Evolutionary conservation across 805 yeast species (phyloP).

Genomic region (Myxozyma monticola): DNA sequence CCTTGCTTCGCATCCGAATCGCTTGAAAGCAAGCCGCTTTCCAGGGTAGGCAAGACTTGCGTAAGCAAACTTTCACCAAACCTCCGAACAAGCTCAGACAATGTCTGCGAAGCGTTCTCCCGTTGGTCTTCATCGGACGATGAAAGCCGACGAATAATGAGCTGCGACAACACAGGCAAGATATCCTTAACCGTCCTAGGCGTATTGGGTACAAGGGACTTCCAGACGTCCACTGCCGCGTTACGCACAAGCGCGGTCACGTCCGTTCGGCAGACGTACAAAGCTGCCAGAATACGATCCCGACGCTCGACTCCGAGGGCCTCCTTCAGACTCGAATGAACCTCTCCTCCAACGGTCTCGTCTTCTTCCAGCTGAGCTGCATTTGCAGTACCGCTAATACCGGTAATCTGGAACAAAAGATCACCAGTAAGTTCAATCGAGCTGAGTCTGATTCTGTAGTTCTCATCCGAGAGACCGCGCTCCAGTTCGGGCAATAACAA

Average conservation of each 20-base stretch:
- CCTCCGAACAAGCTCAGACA: constrained; percentile 92
- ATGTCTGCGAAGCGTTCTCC: constrained; percentile 84
- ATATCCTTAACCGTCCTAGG: constrained; percentile 93
- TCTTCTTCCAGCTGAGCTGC: constrained; percentile 49
- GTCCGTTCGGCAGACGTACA: constrained; percentile 94
- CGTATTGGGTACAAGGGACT: constrained; percentile 91
- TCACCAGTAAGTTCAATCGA: constrained; percentile 97
- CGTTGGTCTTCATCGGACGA: constrained; percentile 77
- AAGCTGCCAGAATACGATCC: constrained; percentile 77
- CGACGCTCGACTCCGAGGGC: constrained; percentile 86
- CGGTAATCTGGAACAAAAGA: constrained; percentile 88
- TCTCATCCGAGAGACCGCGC: constrained; percentile 77
- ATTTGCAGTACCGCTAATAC: constrained; percentile 64
- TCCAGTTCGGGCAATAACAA: constrained; percentile 91
- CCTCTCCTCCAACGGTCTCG: constrained; percentile 43
- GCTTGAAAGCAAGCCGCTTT: constrained; percentile 55
- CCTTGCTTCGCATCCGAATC: constrained; percentile 93
- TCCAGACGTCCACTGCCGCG: constrained; percentile 94
- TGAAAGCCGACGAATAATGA: constrained; percentile 80
- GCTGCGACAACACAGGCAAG: constrained; percentile 74
- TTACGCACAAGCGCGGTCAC: constrained; percentile 81
- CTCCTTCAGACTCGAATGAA: constrained; percentile 65
- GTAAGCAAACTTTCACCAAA: constrained; percentile 86
- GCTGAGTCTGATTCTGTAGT: constrained; percentile 83
- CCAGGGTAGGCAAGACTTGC: constrained; percentile 81